Evolutionary conservation across 2,329 filamentous ascomycete species (phyloP).

Genomic region (Corynespora cassiicola): DNA sequence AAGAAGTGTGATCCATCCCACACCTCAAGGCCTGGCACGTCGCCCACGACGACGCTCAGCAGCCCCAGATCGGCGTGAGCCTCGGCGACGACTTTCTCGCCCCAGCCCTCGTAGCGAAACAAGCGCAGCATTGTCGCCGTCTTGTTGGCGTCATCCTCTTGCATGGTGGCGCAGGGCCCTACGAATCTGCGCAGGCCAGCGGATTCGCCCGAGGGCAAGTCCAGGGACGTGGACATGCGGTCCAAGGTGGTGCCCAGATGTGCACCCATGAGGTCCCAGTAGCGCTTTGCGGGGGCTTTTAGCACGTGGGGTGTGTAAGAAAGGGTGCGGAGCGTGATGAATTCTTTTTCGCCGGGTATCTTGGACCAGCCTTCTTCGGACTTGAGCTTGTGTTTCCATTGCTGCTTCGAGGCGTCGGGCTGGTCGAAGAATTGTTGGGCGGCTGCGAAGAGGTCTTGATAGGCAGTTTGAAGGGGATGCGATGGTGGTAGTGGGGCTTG

Average conservation of each 20-base stretch:
- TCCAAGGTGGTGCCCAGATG: conserved; percentile 31
- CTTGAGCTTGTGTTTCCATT: conserved; percentile 40
- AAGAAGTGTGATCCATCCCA: conserved; percentile 36
- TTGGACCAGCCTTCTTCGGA: conserved; percentile 45
- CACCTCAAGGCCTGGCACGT: conserved; percentile 45
- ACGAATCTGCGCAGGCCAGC: conserved; percentile 32
- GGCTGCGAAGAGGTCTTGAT: conserved; percentile 34
- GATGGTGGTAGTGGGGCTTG: conserved; percentile 6
- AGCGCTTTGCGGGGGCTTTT: conserved; percentile 32
- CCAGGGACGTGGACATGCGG: conserved; percentile 29
- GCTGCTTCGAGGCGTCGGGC: conserved; percentile 26
- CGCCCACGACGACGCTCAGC: conserved; percentile 39
- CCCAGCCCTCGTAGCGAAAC: conserved; percentile 44
- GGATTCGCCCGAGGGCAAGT: conserved; percentile 15
- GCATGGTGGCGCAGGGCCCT: conserved; percentile 30
- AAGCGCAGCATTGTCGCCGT: conserved; percentile 45
- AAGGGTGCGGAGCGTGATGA: conserved; percentile 43
- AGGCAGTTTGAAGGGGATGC: conserved; percentile 40
- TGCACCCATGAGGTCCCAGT: conserved; percentile 40
- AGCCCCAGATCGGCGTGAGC: conserved; percentile 45
- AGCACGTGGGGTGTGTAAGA: conserved; percentile 40
- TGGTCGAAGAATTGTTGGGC: conserved; percentile 40
- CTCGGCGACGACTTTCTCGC: conserved; percentile 43
- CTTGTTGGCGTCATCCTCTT: conserved; percentile 23
- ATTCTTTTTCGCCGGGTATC: conserved; percentile 46